These are phyloP conservation scores for Penicillium hesseltinei DNA, from an alignment of 2,329 filamentous ascomycete species.

Conservation along the genomic window DNA sequence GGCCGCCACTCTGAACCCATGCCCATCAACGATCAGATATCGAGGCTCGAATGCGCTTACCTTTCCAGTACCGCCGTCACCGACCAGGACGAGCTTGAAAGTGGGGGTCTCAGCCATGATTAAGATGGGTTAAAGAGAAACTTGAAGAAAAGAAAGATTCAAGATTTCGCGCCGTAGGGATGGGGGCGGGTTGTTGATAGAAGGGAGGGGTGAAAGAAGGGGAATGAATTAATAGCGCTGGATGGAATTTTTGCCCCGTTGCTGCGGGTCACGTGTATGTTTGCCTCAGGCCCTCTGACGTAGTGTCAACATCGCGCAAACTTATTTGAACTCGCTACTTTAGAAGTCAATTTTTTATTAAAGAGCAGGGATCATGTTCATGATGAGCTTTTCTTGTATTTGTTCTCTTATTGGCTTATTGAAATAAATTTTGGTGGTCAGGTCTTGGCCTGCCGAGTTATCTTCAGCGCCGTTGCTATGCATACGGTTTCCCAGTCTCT, in stretches of 20 bases:
- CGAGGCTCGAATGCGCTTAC: conserved; percentile 53
- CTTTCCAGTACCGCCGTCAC: conserved; percentile 99
- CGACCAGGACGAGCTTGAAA: conserved; percentile 99
- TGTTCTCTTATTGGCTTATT: not conserved
- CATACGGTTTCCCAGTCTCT: not conserved
- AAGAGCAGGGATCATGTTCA: not conserved
- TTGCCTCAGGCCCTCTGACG: conserved; percentile 24
- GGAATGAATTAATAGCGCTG: conserved; percentile 24
- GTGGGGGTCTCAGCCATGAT: conserved; percentile 72
- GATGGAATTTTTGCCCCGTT: conserved; percentile 36
- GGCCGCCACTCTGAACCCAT: conserved; percentile 3
- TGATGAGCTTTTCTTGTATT: not conserved
- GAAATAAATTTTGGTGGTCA: not conserved
- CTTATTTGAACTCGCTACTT: not conserved
- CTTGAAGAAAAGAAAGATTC: conserved; percentile 10
- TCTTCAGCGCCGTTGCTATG: not conserved
- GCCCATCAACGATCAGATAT: conserved; percentile 6
- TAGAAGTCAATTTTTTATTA: not conserved
- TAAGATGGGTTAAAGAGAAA: conserved; percentile 18
- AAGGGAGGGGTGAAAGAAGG: conserved; percentile 31
- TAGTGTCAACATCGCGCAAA: conserved; percentile 16
- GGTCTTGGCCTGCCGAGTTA: not conserved
- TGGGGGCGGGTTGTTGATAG: conserved; percentile 24
- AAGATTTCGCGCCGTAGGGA: conserved; percentile 22
- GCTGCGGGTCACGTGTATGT: conserved; percentile 20